Evolutionary conservation across 164 flowering plant genomes (phyloP).

Genomic region (Akebia trifoliata): DNA sequence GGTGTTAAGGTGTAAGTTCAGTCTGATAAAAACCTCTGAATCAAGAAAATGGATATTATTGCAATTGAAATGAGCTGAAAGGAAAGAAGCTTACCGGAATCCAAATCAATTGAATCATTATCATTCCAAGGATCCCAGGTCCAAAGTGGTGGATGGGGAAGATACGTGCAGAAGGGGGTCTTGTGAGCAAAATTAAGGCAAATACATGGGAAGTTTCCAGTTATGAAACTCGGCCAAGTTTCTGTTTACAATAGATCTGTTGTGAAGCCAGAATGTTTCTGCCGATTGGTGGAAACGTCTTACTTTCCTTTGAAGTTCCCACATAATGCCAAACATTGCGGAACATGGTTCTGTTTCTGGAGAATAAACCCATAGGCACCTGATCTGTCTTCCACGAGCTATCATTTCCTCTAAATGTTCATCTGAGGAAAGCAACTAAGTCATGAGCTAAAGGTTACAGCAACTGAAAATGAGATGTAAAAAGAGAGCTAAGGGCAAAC

Average conservation of each 20-base stretch:
- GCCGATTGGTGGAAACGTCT: slow-evolving; percentile 83
- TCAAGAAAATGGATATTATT: no score
- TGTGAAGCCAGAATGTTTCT: slow-evolving; percentile 97
- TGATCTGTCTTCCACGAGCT: slow-evolving; percentile 56
- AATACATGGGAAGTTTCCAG: slow-evolving; percentile 80
- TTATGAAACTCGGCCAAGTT: slow-evolving; percentile 50
- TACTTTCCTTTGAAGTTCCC: slow-evolving; percentile 93
- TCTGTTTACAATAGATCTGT: slow-evolving; percentile 65
- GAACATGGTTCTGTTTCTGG: slow-evolving; percentile 68
- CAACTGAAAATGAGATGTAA: neutral
- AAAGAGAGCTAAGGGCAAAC: slow-evolving; percentile 22
- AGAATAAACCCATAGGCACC: slow-evolving; percentile 81
- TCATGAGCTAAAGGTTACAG: neutral
- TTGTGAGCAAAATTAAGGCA: slow-evolving; percentile 43
- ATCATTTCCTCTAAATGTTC: slow-evolving; percentile 62
- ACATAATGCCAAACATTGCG: slow-evolving; percentile 67
- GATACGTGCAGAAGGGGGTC: neutral
- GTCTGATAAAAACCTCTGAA: no score
- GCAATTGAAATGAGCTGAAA: no score
- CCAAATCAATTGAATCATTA: no score
- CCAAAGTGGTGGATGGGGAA: neutral
- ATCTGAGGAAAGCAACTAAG: slow-evolving; percentile 39
- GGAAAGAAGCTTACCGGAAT: no score
- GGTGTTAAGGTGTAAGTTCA: no score
- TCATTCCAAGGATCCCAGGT: no score